Percentiles rank a stretch among this genome's conserved stretches.
Evolutionary conservation across 768 basidiomycete genomes (phyloP).

Genomic region (Boletus rubropictus): DNA sequence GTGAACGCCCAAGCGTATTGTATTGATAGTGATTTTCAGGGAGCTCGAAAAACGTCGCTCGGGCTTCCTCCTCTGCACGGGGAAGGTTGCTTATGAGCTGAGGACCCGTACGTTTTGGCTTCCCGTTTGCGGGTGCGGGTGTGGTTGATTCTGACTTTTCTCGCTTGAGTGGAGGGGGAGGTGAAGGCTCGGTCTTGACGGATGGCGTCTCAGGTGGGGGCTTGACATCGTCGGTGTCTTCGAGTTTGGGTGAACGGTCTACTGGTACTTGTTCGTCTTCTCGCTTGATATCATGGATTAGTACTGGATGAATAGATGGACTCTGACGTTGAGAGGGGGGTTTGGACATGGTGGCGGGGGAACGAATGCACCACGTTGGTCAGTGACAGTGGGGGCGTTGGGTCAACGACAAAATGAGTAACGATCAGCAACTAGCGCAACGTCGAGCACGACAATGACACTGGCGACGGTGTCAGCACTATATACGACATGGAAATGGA

Average conservation of each 20-base stretch:
- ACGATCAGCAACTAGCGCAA: constrained; percentile 13
- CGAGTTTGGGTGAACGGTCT: constrained; percentile 12
- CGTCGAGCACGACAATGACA: constrained; percentile 16
- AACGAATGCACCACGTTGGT: constrained; percentile 13
- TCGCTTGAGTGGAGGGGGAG: constrained; percentile 27
- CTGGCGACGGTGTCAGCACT: constrained; percentile 14
- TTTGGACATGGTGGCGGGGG: constrained; percentile 28
- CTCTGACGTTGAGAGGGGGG: constrained; percentile 26
- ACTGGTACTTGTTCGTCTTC: constrained; percentile 6
- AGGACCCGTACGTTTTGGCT: constrained; percentile 35
- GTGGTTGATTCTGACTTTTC: constrained; percentile 35
- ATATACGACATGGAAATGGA: constrained; percentile 2
- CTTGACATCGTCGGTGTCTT: constrained; percentile 22
- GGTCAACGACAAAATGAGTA: constrained; percentile 23
- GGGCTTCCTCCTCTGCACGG: constrained; percentile 65
- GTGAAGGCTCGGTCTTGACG: constrained; percentile 27
- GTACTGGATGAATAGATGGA: constrained; percentile 15
- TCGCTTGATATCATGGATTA: constrained; percentile 10
- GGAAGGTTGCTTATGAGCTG: constrained; percentile 83
- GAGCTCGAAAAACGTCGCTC: constrained; percentile 69
- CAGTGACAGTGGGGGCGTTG: constrained; percentile 12
- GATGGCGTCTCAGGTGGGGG: constrained; percentile 26
- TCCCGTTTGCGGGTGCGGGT: constrained; percentile 32
- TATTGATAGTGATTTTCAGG: constrained; percentile 80
- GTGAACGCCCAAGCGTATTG: constrained; percentile 78